Conservation (phyloP, 352 stramenopile species). For the Phytophthora brassicae region DNA sequence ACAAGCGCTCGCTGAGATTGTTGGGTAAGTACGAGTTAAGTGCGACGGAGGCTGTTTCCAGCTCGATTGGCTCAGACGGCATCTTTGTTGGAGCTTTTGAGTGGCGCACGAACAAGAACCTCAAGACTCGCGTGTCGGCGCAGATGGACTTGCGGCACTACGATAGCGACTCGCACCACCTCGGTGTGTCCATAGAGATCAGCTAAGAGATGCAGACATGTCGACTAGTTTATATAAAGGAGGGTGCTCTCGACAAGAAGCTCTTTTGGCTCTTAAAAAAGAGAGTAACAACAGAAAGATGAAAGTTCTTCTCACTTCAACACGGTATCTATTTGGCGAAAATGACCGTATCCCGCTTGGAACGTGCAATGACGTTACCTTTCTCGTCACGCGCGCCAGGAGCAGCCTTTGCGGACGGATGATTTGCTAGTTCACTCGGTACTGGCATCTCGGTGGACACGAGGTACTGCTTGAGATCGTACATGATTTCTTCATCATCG, state of each 20-base stretch:
- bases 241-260: slow-evolving; percentile 9
- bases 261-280: slow-evolving; percentile 7
- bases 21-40: slow-evolving; percentile 57
- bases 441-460: slow-evolving; percentile 94
- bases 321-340: slow-evolving; percentile 66
- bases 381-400: slow-evolving; percentile 80
- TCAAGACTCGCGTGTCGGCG: slow-evolving; percentile 74
- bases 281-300: slow-evolving; percentile 6
- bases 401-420: slow-evolving; percentile 92
- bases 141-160: slow-evolving; percentile 85
- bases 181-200: slow-evolving; percentile 86
- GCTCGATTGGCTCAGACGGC: slow-evolving; percentile 73
- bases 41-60: slow-evolving; percentile 46
- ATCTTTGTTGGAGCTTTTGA: slow-evolving; percentile 77
- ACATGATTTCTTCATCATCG: slow-evolving; percentile 96
- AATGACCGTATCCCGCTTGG: slow-evolving; percentile 87
- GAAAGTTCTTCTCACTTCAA: background rate
- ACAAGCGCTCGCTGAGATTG: slow-evolving; percentile 62
- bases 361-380: slow-evolving; percentile 85
- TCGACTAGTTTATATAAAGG: slow-evolving; percentile 35
- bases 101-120: slow-evolving; percentile 69
- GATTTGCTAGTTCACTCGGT: slow-evolving; percentile 91
- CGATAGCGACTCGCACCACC: slow-evolving; percentile 82
- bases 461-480: slow-evolving; percentile 96
- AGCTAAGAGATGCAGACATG: slow-evolving; percentile 30